Evolutionary conservation across 2,329 filamentous ascomycete genomes (phyloP).

Genomic region (Arachnomyces sp.): DNA sequence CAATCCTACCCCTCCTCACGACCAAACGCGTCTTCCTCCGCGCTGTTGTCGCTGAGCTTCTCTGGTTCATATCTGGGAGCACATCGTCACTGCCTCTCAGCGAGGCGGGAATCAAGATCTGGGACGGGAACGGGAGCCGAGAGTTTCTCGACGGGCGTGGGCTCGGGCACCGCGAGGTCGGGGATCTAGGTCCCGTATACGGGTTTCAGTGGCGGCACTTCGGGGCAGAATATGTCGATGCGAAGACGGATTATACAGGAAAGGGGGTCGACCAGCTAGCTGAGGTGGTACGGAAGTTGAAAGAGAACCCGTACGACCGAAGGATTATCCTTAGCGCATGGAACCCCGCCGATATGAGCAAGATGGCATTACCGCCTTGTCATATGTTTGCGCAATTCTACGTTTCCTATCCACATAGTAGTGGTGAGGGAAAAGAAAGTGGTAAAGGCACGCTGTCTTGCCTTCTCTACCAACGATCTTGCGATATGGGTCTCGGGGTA

Average conservation of each 20-base stretch:
- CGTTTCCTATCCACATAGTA: constrained; percentile 60
- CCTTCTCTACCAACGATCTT: constrained; percentile 84
- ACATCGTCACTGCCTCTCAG: constrained; percentile 73
- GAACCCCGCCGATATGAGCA: constrained; percentile 78
- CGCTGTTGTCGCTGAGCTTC: constrained; percentile 81
- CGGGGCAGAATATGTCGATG: constrained; percentile 77
- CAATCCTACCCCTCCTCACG: constrained; percentile 83
- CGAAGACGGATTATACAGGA: constrained; percentile 71
- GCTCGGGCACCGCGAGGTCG: constrained; percentile 68
- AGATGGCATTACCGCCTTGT: constrained; percentile 89
- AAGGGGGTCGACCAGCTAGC: constrained; percentile 89
- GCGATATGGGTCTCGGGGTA: constrained; percentile 94
- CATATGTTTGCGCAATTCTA: constrained; percentile 99
- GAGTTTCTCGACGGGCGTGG: constrained; percentile 82
- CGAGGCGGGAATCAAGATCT: constrained; percentile 83
- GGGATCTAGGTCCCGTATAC: constrained; percentile 91
- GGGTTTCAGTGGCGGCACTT: constrained; percentile 99
- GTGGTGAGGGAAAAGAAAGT: constrained; percentile 16
- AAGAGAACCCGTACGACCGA: constrained; percentile 75
- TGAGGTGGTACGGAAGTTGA: constrained; percentile 80
- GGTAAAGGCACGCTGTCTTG: constrained; percentile 68
- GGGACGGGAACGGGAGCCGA: constrained; percentile 93
- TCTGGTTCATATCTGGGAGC: constrained; percentile 86
- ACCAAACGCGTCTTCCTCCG: constrained; percentile 94
- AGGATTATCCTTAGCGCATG: constrained; percentile 86